A percentile compares a stretch with the other conserved stretches of the same genome.
Evolutionary conservation across 352 stramenopile species (phyloP).

Genomic region (Phytophthora citrophthora): DNA sequence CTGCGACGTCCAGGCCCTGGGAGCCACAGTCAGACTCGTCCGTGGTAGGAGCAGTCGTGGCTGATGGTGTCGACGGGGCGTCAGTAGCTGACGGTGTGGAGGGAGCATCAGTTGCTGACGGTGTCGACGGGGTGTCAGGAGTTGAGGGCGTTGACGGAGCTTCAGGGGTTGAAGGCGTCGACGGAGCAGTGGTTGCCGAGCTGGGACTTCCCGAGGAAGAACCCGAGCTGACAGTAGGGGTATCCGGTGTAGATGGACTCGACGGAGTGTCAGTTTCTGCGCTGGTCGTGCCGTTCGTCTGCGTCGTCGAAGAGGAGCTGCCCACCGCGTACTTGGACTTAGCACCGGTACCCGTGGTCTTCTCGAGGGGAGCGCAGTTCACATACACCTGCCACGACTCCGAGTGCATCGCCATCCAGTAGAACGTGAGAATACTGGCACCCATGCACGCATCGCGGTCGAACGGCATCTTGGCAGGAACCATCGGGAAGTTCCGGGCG

Average conservation of each 20-base stretch:
- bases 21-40: constrained; percentile 19
- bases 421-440: constrained; percentile 35
- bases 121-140: constrained; percentile 10
- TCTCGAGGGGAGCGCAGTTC: constrained; percentile 29
- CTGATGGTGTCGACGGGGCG: constrained; percentile 3
- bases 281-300: constrained; percentile 24
- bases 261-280: constrained; percentile 13
- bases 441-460: constrained; percentile 32
- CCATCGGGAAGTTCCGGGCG: constrained; percentile 24
- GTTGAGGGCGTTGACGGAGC: constrained; percentile 3
- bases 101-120: neutral
- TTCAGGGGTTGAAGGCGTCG: neutral
- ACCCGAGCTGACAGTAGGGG: constrained; percentile 6
- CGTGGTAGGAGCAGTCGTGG: neutral
- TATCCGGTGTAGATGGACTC: constrained; percentile 2
- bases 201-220: neutral
- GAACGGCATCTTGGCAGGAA: constrained; percentile 36
- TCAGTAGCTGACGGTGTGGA: neutral
- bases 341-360: constrained; percentile 17
- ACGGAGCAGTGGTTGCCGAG: neutral
- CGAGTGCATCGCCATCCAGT: constrained; percentile 48
- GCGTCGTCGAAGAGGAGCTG: constrained; percentile 10
- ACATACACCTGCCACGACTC: constrained; percentile 49
- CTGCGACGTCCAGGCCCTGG: neutral
- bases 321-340: constrained; percentile 30